Percentiles rank a stretch among this genome's conserved stretches.
Evolutionary conservation across 2,329 filamentous ascomycete species (phyloP).

Genomic region (Fusarium ramigenum): DNA sequence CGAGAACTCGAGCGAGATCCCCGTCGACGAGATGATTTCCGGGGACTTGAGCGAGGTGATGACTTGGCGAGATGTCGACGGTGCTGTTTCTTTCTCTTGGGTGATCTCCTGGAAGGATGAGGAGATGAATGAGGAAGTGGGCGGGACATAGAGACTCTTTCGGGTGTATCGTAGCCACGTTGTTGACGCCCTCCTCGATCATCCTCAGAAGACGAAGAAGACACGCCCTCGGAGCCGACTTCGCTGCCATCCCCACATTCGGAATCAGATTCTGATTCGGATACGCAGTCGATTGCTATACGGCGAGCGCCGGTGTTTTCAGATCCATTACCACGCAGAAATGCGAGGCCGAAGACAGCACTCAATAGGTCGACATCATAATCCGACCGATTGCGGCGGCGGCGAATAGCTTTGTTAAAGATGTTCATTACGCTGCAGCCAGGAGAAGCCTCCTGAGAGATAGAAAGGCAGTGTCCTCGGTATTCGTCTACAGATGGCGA

Average conservation of each 20-base stretch:
- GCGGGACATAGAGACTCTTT: conserved; percentile 4
- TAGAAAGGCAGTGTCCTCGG: not conserved
- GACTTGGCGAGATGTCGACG: not conserved
- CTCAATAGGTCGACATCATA: conserved; percentile 42
- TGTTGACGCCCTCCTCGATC: not conserved
- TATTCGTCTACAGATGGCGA: not conserved
- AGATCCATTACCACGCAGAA: conserved; percentile 18
- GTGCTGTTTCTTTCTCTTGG: not conserved
- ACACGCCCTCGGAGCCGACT: not conserved
- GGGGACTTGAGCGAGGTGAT: conserved; percentile 7
- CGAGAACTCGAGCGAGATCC: conserved; percentile 20
- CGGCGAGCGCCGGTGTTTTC: conserved; percentile 7
- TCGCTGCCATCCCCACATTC: not conserved
- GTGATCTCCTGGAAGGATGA: not conserved
- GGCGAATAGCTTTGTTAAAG: conserved; percentile 21
- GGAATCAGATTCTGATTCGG: conserved; percentile 9
- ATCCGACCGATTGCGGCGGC: conserved; percentile 15
- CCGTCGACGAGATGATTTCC: conserved; percentile 2
- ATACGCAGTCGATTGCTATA: conserved; percentile 6
- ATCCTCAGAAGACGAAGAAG: conserved; percentile 9
- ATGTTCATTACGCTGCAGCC: conserved; percentile 33
- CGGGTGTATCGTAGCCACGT: not conserved
- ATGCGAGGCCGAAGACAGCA: conserved; percentile 42
- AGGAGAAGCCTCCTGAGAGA: not conserved
- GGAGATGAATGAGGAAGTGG: not conserved